Evolutionary conservation across 495 filamentous ascomycete genomes (phyloP).

Genomic region (Aspergillus biplanus): DNA sequence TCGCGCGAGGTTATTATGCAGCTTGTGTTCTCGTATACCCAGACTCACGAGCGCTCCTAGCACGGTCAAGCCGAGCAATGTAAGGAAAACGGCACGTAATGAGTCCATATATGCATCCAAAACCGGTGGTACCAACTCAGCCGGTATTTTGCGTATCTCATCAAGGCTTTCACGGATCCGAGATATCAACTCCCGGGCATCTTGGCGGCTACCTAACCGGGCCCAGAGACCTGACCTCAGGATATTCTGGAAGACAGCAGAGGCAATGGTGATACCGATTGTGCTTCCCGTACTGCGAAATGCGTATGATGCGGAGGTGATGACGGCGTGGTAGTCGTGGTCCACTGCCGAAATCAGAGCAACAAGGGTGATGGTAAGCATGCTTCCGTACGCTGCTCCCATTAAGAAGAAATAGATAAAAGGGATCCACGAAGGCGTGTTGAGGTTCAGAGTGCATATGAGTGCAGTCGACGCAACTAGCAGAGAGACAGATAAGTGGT

Average conservation of each 20-base stretch:
- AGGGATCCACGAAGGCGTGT: conserved; percentile 62
- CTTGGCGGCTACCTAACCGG: conserved; percentile 66
- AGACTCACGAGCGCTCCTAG: conserved; percentile 63
- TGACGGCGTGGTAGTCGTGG: conserved; percentile 80
- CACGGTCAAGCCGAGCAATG: conserved; percentile 62
- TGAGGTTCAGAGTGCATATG: conserved; percentile 58
- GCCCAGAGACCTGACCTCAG: conserved; percentile 62
- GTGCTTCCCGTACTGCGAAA: conserved; percentile 83
- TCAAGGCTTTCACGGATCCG: conserved; percentile 74
- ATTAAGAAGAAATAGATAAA: conserved; percentile 69
- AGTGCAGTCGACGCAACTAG: conserved; percentile 53
- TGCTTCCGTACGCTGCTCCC: conserved; percentile 74
- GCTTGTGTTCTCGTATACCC: conserved; percentile 75
- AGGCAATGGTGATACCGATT: conserved; percentile 79
- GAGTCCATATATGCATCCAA: conserved; percentile 76
- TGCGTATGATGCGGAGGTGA: conserved; percentile 81
- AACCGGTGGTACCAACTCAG: conserved; percentile 71
- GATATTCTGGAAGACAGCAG: conserved; percentile 78
- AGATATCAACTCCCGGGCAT: conserved; percentile 69
- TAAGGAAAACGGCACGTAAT: conserved; percentile 74
- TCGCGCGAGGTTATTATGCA: conserved; percentile 72
- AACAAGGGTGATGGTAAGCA: conserved; percentile 78
- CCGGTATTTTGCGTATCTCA: conserved; percentile 70
- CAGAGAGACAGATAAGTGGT: conserved; percentile 54
- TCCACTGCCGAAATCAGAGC: conserved; percentile 81